Evolutionary conservation across 768 basidiomycete genomes (phyloP), one percentile per base, ranked within the genome.

Genomic region (Suillus occidentalis): DNA sequence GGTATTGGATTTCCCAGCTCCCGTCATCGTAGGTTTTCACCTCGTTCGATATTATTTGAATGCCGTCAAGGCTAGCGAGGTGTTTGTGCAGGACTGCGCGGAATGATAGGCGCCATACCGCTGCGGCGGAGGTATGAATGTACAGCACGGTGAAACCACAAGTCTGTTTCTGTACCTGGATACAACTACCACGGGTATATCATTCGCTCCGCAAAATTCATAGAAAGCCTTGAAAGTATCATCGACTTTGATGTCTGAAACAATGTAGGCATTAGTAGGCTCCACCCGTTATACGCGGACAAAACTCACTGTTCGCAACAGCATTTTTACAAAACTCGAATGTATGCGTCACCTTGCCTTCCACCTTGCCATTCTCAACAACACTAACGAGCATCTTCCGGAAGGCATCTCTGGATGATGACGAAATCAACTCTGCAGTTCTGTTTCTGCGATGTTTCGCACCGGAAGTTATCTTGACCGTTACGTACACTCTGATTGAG

Each of bases 61-160:
- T 96, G 42, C 85, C 86, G 66, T 89, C 85, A 42, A 87, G 82
- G 12, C 91, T 92, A 61, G 96, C 81, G 53, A 95, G 87, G 67
- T 87, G 89, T 60, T 73, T 72, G 55, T 88, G 86, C n/a, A 98
- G 84, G 6, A 97, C 91, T 0, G 93, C 93, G 49, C 94, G 91
- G 70, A 99, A 99, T 98, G 68, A 92, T 85, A 14, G 96, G 95
- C 12, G 89, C 89, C 95, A 97, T 97, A 28, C 95, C 96, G 68
- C 93, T 95, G 72, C 22, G 43, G 72, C 22, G 43, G 49, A 28
- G 28, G 31, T 12, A 34, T 40, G 37, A 49, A 43, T 14, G 37
- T 63, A 66, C 60, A 56, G 66, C 58, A 49, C 45, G 3, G 40
- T 6, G 18, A 31, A 28, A 40, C 63, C 16, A 18, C n/a, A 40